Base-by-base conservation (phyloP, 2,329 filamentous ascomycete genomes). In the Fusarium chlamydosporum region DNA sequence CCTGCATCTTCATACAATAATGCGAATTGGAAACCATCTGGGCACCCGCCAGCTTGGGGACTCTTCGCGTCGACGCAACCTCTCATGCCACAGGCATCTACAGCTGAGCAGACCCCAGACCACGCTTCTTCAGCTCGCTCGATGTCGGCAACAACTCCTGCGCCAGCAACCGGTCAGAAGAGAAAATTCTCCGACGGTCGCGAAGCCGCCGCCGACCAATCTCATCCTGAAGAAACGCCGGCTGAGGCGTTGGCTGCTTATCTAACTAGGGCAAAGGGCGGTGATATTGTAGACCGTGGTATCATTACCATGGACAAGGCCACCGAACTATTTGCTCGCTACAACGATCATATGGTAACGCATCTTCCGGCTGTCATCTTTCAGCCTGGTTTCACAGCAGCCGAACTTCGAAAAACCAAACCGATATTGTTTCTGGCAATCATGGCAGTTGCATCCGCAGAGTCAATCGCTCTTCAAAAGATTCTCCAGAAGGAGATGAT, bases 401-500 rank as follows among this genome's bases (percentile, higher is more conserved):
- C 82, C 12, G 85, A 89, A 58, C 77, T 91, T 53, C 85, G 89
- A 47, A 81, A 81, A 67, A 79, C 82, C 3, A 89, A 87, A 74
- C 91, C 91, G 2, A 83, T 87, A 3, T 81, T 94, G 10, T 93
- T 93, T 73, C 82, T 92, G n/a, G 84, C 91, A 31, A 82, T 93
- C 72, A 86, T 94, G 78, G 86, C 90, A 1, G 88, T 87, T 10
- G 86, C 90, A 7, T 85, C 89, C 6, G 87, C 86, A 11, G 86
- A 89, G 66, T 81, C 82, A 20, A 83, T 84, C 23, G 76, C 76
- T 26, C 81, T 85, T 58, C 92, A 94, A 75, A 82, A 85, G 11
- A 81, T 82, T 27, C 80, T 97, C 15, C 86, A 90, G 11, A 86
- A 86, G 63, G 89, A 96, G 72, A 80, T 93, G 56, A 91, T 93